phyloP scores from a whole-genome alignment of 164 flowering plant genomes.

The Pachysandra terminalis region DNA sequence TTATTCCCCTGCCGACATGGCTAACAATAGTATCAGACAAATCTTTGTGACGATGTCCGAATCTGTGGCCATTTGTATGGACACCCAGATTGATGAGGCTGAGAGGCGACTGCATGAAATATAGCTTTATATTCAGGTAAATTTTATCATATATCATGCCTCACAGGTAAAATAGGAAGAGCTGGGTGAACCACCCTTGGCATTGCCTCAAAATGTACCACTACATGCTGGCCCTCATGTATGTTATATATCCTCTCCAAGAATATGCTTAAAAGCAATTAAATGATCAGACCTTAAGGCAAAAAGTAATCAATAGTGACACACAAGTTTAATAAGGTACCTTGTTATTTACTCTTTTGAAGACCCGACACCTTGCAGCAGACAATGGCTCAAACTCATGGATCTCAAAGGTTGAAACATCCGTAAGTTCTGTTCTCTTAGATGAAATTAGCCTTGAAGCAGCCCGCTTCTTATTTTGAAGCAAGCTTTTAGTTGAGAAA shows the following conservation, averaged over 20 bases:
- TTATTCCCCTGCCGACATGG: no score
- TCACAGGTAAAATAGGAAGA: no score
- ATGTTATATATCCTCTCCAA: neutral
- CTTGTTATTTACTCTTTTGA: constrained; percentile 34
- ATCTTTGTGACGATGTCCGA: no score
- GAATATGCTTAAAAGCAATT: neutral
- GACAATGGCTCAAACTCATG: constrained; percentile 54
- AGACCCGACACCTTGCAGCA: constrained; percentile 81
- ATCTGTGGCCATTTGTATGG: no score
- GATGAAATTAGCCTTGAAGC: constrained; percentile 75
- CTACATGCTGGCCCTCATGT: neutral
- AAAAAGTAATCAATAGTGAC: neutral
- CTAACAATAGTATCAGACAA: no score
- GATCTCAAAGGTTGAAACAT: constrained; percentile 32
- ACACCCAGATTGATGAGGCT: no score
- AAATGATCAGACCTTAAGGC: neutral
- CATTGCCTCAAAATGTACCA: neutral
- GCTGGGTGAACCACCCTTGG: neutral
- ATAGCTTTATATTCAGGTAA: neutral
- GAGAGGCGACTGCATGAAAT: neutral
- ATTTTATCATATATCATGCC: no score
- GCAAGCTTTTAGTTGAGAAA: constrained; percentile 65
- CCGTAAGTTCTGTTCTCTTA: constrained; percentile 33
- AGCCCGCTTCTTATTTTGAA: constrained; percentile 49
- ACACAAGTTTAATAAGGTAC: neutral